phyloP scores from a whole-genome alignment of 2,329 filamentous ascomycete genomes.

The Penicillium sp. region DNA sequence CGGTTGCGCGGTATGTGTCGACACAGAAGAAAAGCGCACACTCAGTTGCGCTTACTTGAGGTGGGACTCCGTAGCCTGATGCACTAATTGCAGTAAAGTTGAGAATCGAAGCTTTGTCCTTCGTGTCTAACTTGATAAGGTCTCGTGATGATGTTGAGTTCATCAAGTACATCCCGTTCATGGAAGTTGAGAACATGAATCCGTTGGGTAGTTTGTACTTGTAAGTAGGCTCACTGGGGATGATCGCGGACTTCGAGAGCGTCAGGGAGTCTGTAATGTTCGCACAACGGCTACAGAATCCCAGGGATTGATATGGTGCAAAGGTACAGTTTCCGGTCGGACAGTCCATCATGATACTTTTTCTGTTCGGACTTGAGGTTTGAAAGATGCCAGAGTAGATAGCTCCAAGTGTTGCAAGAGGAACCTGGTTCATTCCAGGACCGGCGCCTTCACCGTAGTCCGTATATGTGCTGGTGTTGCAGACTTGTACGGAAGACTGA shows the following conservation, averaged over 20 bases:
- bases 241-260: background rate
- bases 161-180: constrained; percentile 17
- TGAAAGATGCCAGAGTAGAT: constrained; percentile 34
- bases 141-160: constrained; percentile 15
- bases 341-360: constrained; percentile 25
- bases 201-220: constrained; percentile 22
- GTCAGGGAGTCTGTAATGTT: constrained; percentile 18
- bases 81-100: constrained; percentile 26
- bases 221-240: constrained; percentile 6
- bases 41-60: constrained; percentile 21
- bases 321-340: constrained; percentile 37
- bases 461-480: constrained; percentile 21
- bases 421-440: constrained; percentile 24
- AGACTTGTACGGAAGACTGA: constrained; percentile 19
- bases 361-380: constrained; percentile 14
- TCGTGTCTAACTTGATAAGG: constrained; percentile 16
- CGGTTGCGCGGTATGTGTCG: constrained; percentile 19
- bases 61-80: constrained; percentile 14
- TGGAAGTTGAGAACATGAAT: constrained; percentile 16
- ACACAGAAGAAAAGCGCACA: constrained; percentile 27
- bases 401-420: constrained; percentile 26
- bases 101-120: constrained; percentile 12
- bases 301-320: constrained; percentile 30
- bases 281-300: constrained; percentile 27
- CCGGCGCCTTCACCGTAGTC: constrained; percentile 22